These are phyloP conservation scores for Ogataea salicorniae DNA, from an alignment of 805 yeast species.

Conservation along the genomic window DNA sequence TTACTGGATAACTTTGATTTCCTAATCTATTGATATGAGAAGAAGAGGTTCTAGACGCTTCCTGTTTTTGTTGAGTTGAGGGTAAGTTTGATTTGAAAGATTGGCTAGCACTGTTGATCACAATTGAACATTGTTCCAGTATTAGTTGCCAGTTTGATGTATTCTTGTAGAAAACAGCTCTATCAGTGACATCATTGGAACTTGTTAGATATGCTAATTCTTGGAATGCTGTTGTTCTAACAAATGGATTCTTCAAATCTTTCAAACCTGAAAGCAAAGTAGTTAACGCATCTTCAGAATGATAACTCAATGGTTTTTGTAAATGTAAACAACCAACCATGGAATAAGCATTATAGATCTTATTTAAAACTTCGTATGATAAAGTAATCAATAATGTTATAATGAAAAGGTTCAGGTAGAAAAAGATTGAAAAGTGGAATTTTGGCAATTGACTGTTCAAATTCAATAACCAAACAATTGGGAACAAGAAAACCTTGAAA, in stretches of 20 bases:
- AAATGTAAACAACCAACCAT: constrained; percentile 70
- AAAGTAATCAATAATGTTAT: constrained; percentile 34
- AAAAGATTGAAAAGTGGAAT: constrained; percentile 28
- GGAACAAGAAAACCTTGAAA: constrained; percentile 34
- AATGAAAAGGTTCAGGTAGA: constrained; percentile 28
- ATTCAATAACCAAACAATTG: constrained; percentile 28
- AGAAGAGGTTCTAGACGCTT: not conserved
- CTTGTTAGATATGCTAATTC: constrained; percentile 65
- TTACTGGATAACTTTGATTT: not conserved
- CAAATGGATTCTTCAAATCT: constrained; percentile 41
- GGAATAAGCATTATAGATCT: constrained; percentile 58
- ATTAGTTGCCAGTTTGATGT: constrained; percentile 49
- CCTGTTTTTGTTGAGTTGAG: not conserved
- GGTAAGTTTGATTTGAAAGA: constrained; percentile 23
- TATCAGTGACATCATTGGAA: constrained; percentile 39
- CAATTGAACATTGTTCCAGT: constrained; percentile 53
- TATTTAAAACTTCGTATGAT: constrained; percentile 52
- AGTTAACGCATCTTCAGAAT: constrained; percentile 56
- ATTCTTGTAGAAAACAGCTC: constrained; percentile 50
- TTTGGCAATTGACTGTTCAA: constrained; percentile 40
- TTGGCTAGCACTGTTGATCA: constrained; percentile 38
- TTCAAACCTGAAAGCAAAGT: constrained; percentile 61
- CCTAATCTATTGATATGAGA: not conserved
- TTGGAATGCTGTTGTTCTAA: constrained; percentile 66
- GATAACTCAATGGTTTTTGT: constrained; percentile 53